Percentiles rank a stretch among this genome's conserved stretches.
Evolutionary conservation across 495 filamentous ascomycete genomes (phyloP).

Genomic region (Penicillium alfredii): DNA sequence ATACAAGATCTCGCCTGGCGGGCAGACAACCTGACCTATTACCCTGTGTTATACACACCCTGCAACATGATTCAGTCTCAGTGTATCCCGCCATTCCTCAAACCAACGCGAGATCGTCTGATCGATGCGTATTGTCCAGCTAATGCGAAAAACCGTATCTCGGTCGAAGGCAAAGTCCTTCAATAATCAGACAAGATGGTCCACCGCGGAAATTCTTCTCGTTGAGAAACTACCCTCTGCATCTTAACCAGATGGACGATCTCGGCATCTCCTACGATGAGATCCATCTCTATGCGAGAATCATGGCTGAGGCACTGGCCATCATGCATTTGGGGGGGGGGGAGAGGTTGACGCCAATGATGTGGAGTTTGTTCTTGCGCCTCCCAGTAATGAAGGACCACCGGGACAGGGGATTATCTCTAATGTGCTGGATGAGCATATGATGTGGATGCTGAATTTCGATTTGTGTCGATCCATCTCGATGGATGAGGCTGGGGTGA

Average conservation of each 20-base stretch:
- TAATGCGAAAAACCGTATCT: conserved; percentile 40
- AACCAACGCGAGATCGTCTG: conserved; percentile 19
- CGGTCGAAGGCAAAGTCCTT: conserved; percentile 27
- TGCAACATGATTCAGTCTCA: conserved; percentile 37
- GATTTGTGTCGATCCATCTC: conserved; percentile 13
- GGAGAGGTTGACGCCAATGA: conserved; percentile 41
- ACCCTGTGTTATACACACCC: conserved; percentile 24
- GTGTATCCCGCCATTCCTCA: conserved; percentile 34
- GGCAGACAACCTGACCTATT: conserved; percentile 18
- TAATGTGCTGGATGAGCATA: conserved; percentile 13
- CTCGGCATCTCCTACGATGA: conserved; percentile 21
- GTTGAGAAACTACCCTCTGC: conserved; percentile 44
- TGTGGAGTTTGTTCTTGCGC: conserved; percentile 46
- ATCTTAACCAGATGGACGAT: conserved; percentile 43
- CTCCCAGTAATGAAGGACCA: background rate
- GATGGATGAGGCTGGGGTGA: conserved; percentile 11
- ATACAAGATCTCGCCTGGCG: conserved; percentile 28
- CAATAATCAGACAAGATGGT: conserved; percentile 2
- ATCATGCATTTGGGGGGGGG: conserved; percentile 42
- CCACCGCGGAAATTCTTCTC: conserved; percentile 27
- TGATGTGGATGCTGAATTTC: conserved; percentile 45
- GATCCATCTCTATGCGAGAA: conserved; percentile 18
- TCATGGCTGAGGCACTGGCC: conserved; percentile 43
- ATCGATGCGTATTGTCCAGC: conserved; percentile 30
- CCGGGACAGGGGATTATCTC: background rate